phyloP scores from a whole-genome alignment of 305 asterid species.

The Coffea humblotiana region DNA sequence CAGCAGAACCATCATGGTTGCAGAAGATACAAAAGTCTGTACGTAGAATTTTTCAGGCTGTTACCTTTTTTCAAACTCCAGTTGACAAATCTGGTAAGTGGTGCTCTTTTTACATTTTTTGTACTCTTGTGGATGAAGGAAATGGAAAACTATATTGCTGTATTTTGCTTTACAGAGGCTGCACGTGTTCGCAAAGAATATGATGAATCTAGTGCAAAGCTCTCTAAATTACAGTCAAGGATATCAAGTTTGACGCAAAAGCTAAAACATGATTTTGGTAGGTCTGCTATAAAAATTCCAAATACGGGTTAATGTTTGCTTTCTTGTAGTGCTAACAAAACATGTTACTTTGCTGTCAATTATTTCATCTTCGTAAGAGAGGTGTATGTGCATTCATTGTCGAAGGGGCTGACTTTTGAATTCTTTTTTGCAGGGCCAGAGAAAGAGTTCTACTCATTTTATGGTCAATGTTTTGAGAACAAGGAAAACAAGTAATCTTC shows the following conservation, averaged over 20 bases:
- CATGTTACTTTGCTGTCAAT: not conserved
- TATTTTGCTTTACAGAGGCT: slow-evolving; percentile 59
- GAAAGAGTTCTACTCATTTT: slow-evolving; percentile 84
- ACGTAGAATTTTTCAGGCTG: slow-evolving; percentile 60
- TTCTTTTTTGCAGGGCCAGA: slow-evolving; percentile 69
- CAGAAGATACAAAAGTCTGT: slow-evolving; percentile 80
- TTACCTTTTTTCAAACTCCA: slow-evolving; percentile 78
- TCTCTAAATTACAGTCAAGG: slow-evolving; percentile 86
- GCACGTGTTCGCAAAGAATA: slow-evolving; percentile 82
- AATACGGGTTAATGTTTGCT: not conserved
- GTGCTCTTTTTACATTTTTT: slow-evolving; percentile 23
- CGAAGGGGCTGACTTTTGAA: slow-evolving; percentile 12
- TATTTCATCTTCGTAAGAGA: not conserved
- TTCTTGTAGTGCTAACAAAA: not conserved
- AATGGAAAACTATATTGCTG: slow-evolving; percentile 26
- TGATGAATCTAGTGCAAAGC: slow-evolving; percentile 74
- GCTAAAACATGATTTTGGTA: slow-evolving; percentile 91
- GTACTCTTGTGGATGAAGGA: slow-evolving; percentile 13
- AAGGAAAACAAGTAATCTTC: slow-evolving; percentile 75
- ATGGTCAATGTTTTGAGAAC: slow-evolving; percentile 88
- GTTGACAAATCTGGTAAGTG: slow-evolving; percentile 79
- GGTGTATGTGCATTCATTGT: not conserved
- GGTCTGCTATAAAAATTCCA: slow-evolving; percentile 15
- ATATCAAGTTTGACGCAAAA: slow-evolving; percentile 83
- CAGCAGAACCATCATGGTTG: slow-evolving; percentile 72